A percentile compares a stretch with the other conserved stretches of the same genome.
phyloP scores from a whole-genome alignment of 352 stramenopile species.

The Thalassiosira oceanica region DNA sequence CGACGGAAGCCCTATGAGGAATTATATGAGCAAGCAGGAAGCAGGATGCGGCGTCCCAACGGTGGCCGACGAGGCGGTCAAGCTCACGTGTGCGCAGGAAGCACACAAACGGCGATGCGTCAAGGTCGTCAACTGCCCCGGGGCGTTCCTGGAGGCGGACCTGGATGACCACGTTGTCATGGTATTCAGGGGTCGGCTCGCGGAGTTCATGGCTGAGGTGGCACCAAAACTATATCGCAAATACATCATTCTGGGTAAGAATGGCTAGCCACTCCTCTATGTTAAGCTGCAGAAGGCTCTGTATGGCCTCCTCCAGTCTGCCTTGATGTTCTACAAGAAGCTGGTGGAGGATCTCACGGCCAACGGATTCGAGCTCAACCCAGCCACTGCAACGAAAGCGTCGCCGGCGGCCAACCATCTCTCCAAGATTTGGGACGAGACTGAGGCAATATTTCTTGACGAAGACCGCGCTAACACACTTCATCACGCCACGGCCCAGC shows the following conservation, averaged over 20 bases:
- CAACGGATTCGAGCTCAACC: not conserved
- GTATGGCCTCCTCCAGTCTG: constrained; percentile 1
- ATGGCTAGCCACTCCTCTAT: not conserved
- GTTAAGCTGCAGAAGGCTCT: not conserved
- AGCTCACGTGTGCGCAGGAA: constrained; percentile 37
- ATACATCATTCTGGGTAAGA: not conserved
- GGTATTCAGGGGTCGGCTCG: not conserved
- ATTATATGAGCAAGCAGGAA: constrained; percentile 12
- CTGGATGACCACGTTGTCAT: constrained; percentile 10
- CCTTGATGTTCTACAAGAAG: constrained; percentile 9
- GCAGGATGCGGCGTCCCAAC: constrained; percentile 36
- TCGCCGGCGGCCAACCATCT: constrained; percentile 34
- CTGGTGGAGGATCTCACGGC: not conserved
- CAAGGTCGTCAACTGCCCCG: constrained; percentile 34
- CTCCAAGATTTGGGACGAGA: constrained; percentile 41
- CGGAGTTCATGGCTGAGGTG: constrained; percentile 19
- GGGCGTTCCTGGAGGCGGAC: constrained; percentile 49
- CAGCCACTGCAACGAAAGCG: too few species aligned
- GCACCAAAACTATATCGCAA: constrained; percentile 12
- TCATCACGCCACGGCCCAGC: constrained; percentile 42
- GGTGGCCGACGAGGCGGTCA: constrained; percentile 20
- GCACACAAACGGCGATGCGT: constrained; percentile 31
- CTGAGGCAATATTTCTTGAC: constrained; percentile 6
- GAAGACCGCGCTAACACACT: constrained; percentile 30
- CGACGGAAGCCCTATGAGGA: constrained; percentile 38